These are phyloP conservation scores for Paramecium biaurelia DNA, from an alignment of 73 alveolate genomes.

Conservation along the genomic window DNA sequence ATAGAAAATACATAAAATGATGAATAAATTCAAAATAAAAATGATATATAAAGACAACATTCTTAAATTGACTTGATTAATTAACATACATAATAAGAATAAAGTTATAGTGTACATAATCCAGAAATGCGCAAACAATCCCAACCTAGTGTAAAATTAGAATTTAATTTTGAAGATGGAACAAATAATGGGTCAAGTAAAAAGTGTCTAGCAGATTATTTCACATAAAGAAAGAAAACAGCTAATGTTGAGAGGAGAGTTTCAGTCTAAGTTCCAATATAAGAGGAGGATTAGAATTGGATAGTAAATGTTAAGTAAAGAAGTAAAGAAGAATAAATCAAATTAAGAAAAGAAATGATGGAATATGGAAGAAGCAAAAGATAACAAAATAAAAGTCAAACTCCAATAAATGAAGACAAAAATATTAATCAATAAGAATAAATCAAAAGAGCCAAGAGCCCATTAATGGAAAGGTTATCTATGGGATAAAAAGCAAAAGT, in stretches of 20 bases:
- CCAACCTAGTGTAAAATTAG: slow-evolving; percentile 31
- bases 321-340: slow-evolving; percentile 43
- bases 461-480: slow-evolving; percentile 5
- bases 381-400: not conserved
- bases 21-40: not conserved
- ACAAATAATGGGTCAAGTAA: not conserved
- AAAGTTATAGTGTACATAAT: not conserved
- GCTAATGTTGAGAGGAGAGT: not conserved
- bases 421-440: not conserved
- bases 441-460: not conserved
- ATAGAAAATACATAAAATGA: not conserved
- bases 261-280: not conserved
- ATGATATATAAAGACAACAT: not conserved
- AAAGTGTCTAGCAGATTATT: slow-evolving; percentile 19
- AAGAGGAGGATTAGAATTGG: not conserved
- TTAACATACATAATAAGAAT: not conserved
- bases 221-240: not conserved
- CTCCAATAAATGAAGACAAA: not conserved
- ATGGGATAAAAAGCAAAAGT: slow-evolving; percentile 41
- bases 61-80: not conserved
- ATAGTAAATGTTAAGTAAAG: slow-evolving; percentile 34
- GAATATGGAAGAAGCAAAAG: slow-evolving; percentile 31
- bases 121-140: not conserved
- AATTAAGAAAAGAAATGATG: slow-evolving; percentile 57
- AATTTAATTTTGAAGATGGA: not conserved